phyloP scores from a whole-genome alignment of 306 rosid species.

The Cucumis cinereus region DNA sequence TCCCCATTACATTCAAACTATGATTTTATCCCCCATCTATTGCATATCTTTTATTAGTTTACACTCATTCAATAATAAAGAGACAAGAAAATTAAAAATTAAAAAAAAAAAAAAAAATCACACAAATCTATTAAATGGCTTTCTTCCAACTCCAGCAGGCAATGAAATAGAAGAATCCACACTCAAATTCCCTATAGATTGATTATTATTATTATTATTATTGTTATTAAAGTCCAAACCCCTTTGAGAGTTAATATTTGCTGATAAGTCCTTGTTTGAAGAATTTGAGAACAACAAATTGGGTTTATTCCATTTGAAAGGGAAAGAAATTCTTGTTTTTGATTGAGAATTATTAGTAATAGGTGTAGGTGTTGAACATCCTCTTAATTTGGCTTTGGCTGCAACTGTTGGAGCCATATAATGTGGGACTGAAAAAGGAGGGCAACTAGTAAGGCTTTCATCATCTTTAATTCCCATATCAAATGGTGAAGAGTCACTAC shows the following conservation, averaged over 20 bases:
- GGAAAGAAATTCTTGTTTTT: constrained; percentile 65
- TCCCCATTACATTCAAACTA: constrained; percentile 16
- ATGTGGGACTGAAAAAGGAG: constrained; percentile 80
- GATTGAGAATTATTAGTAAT: constrained; percentile 14
- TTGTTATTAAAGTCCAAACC: constrained; percentile 35
- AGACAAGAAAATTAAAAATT: neutral
- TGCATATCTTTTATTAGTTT: constrained; percentile 41
- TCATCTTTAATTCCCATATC: constrained; percentile 55
- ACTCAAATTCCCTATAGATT: constrained; percentile 50
- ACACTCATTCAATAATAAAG: constrained; percentile 35
- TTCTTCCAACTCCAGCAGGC: constrained; percentile 76
- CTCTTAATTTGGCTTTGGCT: constrained; percentile 66
- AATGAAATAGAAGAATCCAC: constrained; percentile 79
- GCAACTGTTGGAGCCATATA: constrained; percentile 83
- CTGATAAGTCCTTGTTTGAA: constrained; percentile 20
- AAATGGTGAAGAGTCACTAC: constrained; percentile 38
- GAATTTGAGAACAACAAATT: constrained; percentile 29
- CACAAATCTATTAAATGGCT: constrained; percentile 98
- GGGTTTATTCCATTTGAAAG: constrained; percentile 74
- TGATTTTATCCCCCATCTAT: constrained; percentile 22
- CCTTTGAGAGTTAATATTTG: constrained; percentile 24
- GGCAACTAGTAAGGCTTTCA: constrained; percentile 88
- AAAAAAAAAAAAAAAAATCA: constrained; percentile 37
- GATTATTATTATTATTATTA: constrained; percentile 33
- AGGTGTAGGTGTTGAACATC: constrained; percentile 10